phyloP scores from a whole-genome alignment of 1,139 yeast species.

The Taiozyma sp. region DNA sequence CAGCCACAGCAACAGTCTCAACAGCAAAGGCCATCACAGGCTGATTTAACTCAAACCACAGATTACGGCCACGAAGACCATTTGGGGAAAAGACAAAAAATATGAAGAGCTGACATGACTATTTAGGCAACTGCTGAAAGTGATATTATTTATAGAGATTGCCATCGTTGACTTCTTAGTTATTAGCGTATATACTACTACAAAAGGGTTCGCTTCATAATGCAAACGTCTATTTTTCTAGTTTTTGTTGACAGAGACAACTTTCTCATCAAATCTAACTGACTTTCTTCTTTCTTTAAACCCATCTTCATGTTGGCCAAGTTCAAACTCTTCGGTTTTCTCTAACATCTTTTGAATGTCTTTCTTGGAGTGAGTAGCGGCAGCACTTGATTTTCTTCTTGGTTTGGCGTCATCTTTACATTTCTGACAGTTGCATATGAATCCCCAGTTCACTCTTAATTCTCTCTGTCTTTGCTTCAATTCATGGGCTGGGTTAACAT shows the following conservation, averaged over 20 bases:
- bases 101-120: conserved; percentile 7
- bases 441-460: conserved; percentile 80
- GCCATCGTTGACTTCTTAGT: no score
- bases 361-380: conserved; percentile 25
- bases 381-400: conserved; percentile 22
- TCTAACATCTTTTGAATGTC: conserved; percentile 45
- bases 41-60: background rate
- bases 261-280: conserved; percentile 68
- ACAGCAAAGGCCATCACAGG: conserved; percentile 6
- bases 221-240: background rate
- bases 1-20: conserved; percentile 19
- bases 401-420: conserved; percentile 51
- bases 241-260: conserved; percentile 37
- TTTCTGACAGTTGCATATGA: conserved; percentile 62
- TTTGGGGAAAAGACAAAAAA: conserved; percentile 26
- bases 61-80: conserved; percentile 18
- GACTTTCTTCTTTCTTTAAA: conserved; percentile 58
- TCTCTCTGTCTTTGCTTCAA: conserved; percentile 62
- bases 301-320: conserved; percentile 33
- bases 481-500: conserved; percentile 64
- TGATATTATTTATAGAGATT: no score
- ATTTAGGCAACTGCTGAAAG: background rate
- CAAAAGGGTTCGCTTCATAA: no score
- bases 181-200: no score
- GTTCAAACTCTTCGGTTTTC: conserved; percentile 43